These are phyloP conservation scores for Curvularia lunata DNA, from an alignment of 2,329 filamentous ascomycete species.

Conservation along the genomic window DNA sequence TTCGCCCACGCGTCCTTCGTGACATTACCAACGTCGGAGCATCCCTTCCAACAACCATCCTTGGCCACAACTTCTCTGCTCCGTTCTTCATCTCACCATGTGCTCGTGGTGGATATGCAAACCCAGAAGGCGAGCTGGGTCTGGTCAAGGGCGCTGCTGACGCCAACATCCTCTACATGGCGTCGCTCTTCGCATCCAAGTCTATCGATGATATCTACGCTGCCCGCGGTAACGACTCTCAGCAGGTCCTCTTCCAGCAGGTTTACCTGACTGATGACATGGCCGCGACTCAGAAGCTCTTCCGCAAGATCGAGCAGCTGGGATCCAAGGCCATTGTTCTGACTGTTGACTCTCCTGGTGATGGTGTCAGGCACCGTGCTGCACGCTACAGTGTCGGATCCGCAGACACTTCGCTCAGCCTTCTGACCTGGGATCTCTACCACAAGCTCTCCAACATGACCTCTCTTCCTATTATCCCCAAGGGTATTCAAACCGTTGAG, in stretches of 20 bases:
- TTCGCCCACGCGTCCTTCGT: constrained; percentile 58
- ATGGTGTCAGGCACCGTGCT: constrained; percentile 48
- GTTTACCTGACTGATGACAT: constrained; percentile 48
- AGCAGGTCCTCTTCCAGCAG: constrained; percentile 51
- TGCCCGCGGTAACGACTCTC: constrained; percentile 13
- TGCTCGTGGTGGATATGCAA: constrained; percentile 50
- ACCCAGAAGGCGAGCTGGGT: constrained; percentile 58
- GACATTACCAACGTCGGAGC: constrained; percentile 55
- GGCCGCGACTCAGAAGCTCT: constrained; percentile 39
- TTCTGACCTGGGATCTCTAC: constrained; percentile 46
- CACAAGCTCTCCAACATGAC: constrained; percentile 48
- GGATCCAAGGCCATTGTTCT: constrained; percentile 52
- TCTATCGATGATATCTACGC: constrained; percentile 27
- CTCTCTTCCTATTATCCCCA: constrained; percentile 48
- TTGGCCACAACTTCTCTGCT: constrained; percentile 61
- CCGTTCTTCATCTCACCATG: constrained; percentile 63
- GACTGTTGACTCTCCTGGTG: constrained; percentile 51
- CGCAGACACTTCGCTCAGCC: constrained; percentile 40
- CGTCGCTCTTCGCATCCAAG: constrained; percentile 47
- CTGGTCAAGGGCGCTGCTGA: constrained; percentile 58
- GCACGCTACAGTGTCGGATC: constrained; percentile 41
- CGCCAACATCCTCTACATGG: constrained; percentile 60
- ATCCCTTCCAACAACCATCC: constrained; percentile 54
- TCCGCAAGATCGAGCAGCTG: constrained; percentile 39
- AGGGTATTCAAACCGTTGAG: constrained; percentile 51